Conservation (phyloP, 2,329 filamentous ascomycete genomes). For the Pseudonectria foliicola region DNA sequence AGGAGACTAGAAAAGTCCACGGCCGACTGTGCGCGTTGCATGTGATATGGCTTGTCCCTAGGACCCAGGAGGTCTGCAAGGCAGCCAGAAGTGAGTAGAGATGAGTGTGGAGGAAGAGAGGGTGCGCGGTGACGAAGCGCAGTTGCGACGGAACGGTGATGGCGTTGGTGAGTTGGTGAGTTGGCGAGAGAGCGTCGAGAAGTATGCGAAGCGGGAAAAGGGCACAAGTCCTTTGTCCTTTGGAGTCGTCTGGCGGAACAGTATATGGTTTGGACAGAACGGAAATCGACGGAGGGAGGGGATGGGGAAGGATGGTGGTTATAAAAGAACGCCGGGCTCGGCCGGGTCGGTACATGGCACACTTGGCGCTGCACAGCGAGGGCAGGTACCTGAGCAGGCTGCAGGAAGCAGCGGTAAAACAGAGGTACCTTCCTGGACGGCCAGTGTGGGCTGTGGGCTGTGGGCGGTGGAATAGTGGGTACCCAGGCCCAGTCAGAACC, state of each 20-base stretch:
- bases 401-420: conserved; percentile 21
- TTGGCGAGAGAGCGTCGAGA: conserved; percentile 3
- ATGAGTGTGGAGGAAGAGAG: conserved; percentile 7
- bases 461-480: conserved; percentile 6
- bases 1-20: conserved; percentile 71
- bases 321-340: conserved; percentile 28
- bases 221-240: too few relatives aligned
- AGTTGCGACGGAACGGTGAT: conserved; percentile 2
- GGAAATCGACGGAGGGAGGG: conserved; percentile 21
- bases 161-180: conserved; percentile 4
- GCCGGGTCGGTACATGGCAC: conserved; percentile 23
- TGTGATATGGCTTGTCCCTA: conserved; percentile 43
- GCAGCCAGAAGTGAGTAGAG: conserved; percentile 2
- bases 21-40: conserved; percentile 67
- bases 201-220: neutral
- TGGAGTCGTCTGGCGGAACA: conserved; percentile 11
- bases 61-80: conserved; percentile 12
- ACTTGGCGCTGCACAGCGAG: conserved; percentile 16
- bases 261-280: conserved; percentile 17
- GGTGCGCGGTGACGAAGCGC: neutral
- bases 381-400: conserved; percentile 18
- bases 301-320: conserved; percentile 23
- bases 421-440: conserved; percentile 11
- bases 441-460: conserved; percentile 11
- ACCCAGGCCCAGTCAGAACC: conserved; percentile 4